Evolutionary conservation across 2,329 filamentous ascomycete genomes (phyloP).

Genomic region (Lachnellula willkommii): DNA sequence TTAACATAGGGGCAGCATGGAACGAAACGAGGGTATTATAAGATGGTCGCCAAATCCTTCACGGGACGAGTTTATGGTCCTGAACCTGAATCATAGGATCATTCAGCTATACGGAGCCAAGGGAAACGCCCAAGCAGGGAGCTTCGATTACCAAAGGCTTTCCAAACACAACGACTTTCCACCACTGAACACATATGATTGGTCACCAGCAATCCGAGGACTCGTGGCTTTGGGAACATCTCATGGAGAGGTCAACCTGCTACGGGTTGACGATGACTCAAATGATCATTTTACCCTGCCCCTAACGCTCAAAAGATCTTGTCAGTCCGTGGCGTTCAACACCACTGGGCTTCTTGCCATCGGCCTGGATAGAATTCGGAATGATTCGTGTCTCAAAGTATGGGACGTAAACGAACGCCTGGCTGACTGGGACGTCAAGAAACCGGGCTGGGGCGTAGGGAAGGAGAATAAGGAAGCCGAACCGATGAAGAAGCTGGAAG

Average conservation of each 20-base stretch:
- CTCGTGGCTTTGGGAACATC: slow-evolving; percentile 71
- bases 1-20: slow-evolving; percentile 18
- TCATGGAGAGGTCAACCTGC: slow-evolving; percentile 68
- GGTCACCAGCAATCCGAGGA: slow-evolving; percentile 57
- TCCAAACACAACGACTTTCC: slow-evolving; percentile 59
- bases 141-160: slow-evolving; percentile 53
- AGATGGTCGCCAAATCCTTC: slow-evolving; percentile 59
- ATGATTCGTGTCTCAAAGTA: slow-evolving; percentile 76
- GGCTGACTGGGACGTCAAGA: slow-evolving; percentile 42
- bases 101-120: slow-evolving; percentile 60
- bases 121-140: slow-evolving; percentile 50
- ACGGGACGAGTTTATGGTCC: slow-evolving; percentile 57
- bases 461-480: slow-evolving; percentile 32
- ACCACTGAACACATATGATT: slow-evolving; percentile 60
- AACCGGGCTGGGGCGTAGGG: slow-evolving; percentile 39
- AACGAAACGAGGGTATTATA: slow-evolving; percentile 47
- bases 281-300: slow-evolving; percentile 58
- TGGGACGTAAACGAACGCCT: slow-evolving; percentile 67
- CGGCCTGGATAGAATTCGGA: slow-evolving; percentile 73
- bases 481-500: slow-evolving; percentile 55
- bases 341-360: slow-evolving; percentile 67
- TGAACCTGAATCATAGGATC: slow-evolving; percentile 58
- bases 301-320: slow-evolving; percentile 70
- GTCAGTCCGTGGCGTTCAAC: slow-evolving; percentile 77
- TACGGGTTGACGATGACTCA: slow-evolving; percentile 66